Evolutionary conservation across 1,284 basidiomycete species (phyloP), one percentile per base, ranked within the genome.

Genomic region (Athelia sp.): DNA sequence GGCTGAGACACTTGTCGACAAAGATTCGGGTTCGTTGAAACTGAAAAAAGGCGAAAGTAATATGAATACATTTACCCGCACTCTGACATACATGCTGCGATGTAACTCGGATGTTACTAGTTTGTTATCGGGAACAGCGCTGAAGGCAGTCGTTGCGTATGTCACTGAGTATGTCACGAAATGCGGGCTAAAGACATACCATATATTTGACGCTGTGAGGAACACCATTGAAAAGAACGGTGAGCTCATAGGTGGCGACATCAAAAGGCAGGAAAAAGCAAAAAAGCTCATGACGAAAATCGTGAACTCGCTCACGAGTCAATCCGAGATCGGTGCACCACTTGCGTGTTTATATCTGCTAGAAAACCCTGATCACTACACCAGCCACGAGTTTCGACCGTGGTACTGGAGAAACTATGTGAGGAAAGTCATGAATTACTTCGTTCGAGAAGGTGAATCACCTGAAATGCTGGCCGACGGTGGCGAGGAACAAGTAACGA

Each of bases 121-220:
- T 52, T 45, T 71, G 9, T 34, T 60, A 4, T 69, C 67, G 24
- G 67, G 69, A 2, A 70, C 65, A n/a, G 62, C 64, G 2, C 58
- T 72, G 3, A 70, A 68, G 50, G 60, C 66, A 19, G 61, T 70
- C 2, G 50, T 72, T 6, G 53, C 57, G 4, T 73, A 72, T 62
- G 58, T 72, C 2, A 61, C 68, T 4, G 67, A 73, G 49, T 73
- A 72, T 57, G 61, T 73, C 21, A 71, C 68, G 0, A 73, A 73
- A 46, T 40, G 54, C 4, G 24, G 50, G 1, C 46, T 72, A n/a
- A 70, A 69, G 42, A 71, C 67, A 2, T 58, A 66, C 52, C 53
- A 52, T 1, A 59, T 68, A 18, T 71, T 71, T 62, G 58, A 67
- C 18, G 50, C 60, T 18, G 58, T 71, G 13, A 45, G 46, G 36